These are phyloP conservation scores for Pseudohyphozyma bogoriensis DNA, from an alignment of 768 basidiomycete genomes.

Conservation along the genomic window DNA sequence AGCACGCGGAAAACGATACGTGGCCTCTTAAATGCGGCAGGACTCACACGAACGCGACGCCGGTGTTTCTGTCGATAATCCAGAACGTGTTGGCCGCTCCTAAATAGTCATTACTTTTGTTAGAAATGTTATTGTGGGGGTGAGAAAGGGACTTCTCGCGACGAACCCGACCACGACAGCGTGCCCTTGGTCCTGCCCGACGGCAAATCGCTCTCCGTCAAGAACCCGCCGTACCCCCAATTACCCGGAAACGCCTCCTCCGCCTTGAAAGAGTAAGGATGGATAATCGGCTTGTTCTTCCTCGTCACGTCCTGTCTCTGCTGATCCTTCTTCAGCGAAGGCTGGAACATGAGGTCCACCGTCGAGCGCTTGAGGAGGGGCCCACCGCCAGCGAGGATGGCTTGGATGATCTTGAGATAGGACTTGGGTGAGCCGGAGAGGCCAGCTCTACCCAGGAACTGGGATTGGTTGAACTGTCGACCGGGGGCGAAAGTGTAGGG, in stretches of 20 bases:
- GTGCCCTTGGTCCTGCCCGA: neutral
- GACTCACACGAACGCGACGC: constrained; percentile 8
- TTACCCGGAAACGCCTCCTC: neutral
- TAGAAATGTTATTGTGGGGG: too few species aligned
- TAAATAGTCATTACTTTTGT: too few species aligned
- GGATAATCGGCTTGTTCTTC: too few species aligned
- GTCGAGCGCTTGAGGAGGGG: constrained; percentile 13
- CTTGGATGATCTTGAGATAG: constrained; percentile 32
- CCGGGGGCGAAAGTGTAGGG: neutral
- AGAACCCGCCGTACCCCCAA: constrained; percentile 3
- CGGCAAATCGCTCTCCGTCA: neutral
- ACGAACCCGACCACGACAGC: constrained; percentile 11
- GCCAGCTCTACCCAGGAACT: constrained; percentile 26
- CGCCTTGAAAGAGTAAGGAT: neutral
- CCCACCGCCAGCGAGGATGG: constrained; percentile 24
- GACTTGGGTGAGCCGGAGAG: constrained; percentile 32
- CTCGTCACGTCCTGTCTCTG: neutral
- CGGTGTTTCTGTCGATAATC: constrained; percentile 14
- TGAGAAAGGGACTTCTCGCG: too few species aligned
- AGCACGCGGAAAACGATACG: neutral
- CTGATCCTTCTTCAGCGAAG: neutral
- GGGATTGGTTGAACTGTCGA: constrained; percentile 6
- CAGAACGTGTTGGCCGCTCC: constrained; percentile 23
- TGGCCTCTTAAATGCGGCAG: neutral
- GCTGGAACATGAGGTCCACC: constrained; percentile 22